These are phyloP conservation scores for Eleusine indica DNA, from an alignment of 176 grass and related monocot species.

Conservation along the genomic window DNA sequence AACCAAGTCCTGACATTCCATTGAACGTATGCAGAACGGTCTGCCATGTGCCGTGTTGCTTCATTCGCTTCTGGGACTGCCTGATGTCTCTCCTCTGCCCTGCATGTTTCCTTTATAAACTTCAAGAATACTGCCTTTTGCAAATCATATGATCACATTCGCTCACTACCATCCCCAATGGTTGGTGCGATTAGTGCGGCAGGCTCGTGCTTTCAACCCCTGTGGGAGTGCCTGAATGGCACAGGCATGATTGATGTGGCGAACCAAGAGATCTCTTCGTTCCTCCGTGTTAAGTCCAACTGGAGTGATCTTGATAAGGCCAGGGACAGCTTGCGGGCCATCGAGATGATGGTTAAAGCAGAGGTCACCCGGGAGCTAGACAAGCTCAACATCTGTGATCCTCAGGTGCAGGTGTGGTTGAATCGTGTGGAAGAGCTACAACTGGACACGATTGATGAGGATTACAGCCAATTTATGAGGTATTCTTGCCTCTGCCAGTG, in stretches of 20 bases:
- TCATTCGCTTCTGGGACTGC: not conserved
- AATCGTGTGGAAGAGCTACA: conserved; percentile 33
- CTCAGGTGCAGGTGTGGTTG: conserved; percentile 56
- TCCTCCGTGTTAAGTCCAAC: conserved; percentile 50
- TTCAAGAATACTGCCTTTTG: not conserved
- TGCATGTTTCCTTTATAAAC: conserved; percentile 11
- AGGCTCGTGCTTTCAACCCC: conserved; percentile 26
- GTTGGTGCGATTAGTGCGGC: conserved; percentile 15
- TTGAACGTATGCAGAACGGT: not conserved
- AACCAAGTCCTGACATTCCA: not conserved
- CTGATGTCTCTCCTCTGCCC: not conserved
- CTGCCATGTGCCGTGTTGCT: not conserved
- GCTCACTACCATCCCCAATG: not conserved
- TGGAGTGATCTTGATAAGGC: conserved; percentile 38
- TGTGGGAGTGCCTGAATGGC: conserved; percentile 36
- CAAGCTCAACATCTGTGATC: conserved; percentile 47
- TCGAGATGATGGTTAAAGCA: conserved; percentile 5
- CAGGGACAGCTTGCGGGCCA: conserved; percentile 11
- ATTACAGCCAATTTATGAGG: conserved; percentile 12
- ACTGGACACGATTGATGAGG: conserved; percentile 36
- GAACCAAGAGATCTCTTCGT: conserved; percentile 29
- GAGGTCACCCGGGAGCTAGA: conserved; percentile 1
- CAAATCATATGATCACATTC: conserved; percentile 8
- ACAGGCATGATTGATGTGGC: conserved; percentile 26
- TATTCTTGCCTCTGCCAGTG: conserved; percentile 49